Evolutionary conservation across 2,329 filamentous ascomycete genomes (phyloP).

Genomic region (Aspergillus persii): DNA sequence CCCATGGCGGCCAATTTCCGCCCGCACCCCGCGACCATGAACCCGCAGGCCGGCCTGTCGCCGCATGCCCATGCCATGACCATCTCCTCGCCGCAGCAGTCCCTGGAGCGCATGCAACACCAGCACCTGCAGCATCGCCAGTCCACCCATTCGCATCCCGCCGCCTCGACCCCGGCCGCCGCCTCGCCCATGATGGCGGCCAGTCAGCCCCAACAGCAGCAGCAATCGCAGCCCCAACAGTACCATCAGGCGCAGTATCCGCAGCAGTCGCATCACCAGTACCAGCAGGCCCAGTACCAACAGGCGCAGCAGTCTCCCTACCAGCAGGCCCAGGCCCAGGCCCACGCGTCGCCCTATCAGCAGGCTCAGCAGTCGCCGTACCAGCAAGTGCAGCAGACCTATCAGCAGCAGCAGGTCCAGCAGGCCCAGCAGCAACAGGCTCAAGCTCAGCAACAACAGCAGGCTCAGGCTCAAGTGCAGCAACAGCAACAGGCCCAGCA

Average conservation of each 20-base stretch:
- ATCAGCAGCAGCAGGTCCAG: conserved; percentile 13
- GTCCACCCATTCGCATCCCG: conserved; percentile 13
- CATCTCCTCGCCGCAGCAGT: conserved; percentile 33
- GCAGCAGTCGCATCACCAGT: conserved; percentile 6
- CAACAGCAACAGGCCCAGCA: conserved; percentile 10
- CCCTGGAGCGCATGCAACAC: conserved; percentile 29
- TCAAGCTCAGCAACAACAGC: conserved; percentile 13
- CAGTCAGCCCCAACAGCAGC: conserved; percentile 16
- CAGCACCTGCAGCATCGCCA: conserved; percentile 28
- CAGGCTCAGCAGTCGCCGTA: conserved; percentile 17
- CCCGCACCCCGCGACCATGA: conserved; percentile 23
- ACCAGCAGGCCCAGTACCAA: conserved; percentile 12
- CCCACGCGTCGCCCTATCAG: conserved; percentile 19
- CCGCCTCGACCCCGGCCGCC: conserved; percentile 11
- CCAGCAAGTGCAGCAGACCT: conserved; percentile 15
- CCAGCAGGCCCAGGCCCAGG: conserved; percentile 16
- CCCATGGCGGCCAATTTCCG: conserved; percentile 30
- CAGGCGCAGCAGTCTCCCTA: conserved; percentile 16
- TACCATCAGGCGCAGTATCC: conserved; percentile 14
- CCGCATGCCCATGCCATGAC: conserved; percentile 29
- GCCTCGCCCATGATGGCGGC: conserved; percentile 20
- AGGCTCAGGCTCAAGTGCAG: conserved; percentile 8
- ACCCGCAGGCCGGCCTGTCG: conserved; percentile 25
- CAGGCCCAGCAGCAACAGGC: conserved; percentile 3
- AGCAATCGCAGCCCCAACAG: not conserved